Evolutionary conservation across 2,329 filamentous ascomycete species (phyloP).

Genomic region (Botrytis paeoniae): DNA sequence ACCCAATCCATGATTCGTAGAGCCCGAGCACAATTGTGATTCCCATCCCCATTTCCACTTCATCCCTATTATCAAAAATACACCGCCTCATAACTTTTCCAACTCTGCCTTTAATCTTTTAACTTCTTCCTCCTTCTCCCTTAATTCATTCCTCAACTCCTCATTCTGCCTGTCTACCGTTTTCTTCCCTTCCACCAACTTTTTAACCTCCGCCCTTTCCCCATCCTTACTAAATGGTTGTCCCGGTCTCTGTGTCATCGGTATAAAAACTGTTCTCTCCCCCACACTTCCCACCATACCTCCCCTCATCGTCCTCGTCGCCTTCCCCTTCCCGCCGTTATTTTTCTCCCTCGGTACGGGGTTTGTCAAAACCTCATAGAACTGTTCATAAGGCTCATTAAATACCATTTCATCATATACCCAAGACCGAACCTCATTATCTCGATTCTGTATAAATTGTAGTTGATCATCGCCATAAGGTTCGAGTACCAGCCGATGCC

Average conservation of each 20-base stretch:
- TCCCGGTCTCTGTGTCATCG: slow-evolving; percentile 60
- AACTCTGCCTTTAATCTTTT: slow-evolving; percentile 24
- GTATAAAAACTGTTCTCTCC: slow-evolving; percentile 72
- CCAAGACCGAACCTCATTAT: slow-evolving; percentile 70
- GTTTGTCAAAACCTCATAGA: slow-evolving; percentile 82
- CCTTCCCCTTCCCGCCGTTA: slow-evolving; percentile 55
- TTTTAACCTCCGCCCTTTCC: slow-evolving; percentile 61
- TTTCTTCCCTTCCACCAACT: slow-evolving; percentile 59
- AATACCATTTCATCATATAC: slow-evolving; percentile 93
- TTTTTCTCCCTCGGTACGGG: slow-evolving; percentile 48
- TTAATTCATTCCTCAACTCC: slow-evolving; percentile 28
- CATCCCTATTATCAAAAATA: neutral
- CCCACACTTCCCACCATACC: slow-evolving; percentile 44
- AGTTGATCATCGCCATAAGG: slow-evolving; percentile 78
- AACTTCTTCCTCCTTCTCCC: slow-evolving; percentile 31
- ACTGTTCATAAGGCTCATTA: slow-evolving; percentile 91
- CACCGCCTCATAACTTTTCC: neutral
- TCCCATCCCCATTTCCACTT: neutral
- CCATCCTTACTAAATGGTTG: slow-evolving; percentile 73
- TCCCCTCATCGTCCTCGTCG: slow-evolving; percentile 46
- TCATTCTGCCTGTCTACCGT: slow-evolving; percentile 52
- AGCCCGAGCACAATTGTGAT: neutral
- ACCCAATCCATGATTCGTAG: neutral
- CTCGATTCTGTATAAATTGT: slow-evolving; percentile 56
- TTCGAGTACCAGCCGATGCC: slow-evolving; percentile 87